Percentiles rank a stretch among this genome's conserved stretches.
These are phyloP conservation scores for Potentilla sterilis DNA, from an alignment of 306 rosid genomes.

Conservation along the genomic window DNA sequence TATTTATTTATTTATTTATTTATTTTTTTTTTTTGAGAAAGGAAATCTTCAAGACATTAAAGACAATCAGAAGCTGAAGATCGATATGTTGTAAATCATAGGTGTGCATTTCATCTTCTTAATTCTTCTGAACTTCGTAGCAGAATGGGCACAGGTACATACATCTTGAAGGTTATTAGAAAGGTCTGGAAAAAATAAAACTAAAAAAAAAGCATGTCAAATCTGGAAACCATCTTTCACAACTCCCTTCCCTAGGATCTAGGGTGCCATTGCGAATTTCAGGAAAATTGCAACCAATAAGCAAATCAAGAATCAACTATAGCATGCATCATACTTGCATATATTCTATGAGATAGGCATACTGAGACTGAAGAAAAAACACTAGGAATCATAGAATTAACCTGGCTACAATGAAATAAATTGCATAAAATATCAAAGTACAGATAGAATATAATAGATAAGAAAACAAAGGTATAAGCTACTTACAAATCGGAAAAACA, in stretches of 20 bases:
- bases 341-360: background rate
- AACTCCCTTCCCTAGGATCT: background rate
- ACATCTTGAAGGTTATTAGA: background rate
- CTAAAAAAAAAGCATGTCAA: background rate
- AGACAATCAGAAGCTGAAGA: background rate
- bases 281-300: background rate
- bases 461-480: conserved; percentile 17
- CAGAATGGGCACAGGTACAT: background rate
- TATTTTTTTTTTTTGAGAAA: too few relatives aligned
- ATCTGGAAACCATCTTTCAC: background rate
- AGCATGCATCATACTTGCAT: background rate
- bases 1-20: too few relatives aligned
- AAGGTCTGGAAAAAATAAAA: background rate
- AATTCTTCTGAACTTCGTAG: background rate
- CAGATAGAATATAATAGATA: conserved; percentile 8
- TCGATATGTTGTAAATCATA: background rate
- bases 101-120: background rate
- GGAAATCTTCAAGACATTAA: background rate
- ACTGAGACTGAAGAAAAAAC: background rate
- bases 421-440: conserved; percentile 9
- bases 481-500: conserved; percentile 97
- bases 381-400: background rate
- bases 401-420: conserved; percentile 17
- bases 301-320: background rate
- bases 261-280: background rate